Evolutionary conservation across 176 grass and related monocot genomes (phyloP).

Genomic region (maize (Zea mays)): DNA sequence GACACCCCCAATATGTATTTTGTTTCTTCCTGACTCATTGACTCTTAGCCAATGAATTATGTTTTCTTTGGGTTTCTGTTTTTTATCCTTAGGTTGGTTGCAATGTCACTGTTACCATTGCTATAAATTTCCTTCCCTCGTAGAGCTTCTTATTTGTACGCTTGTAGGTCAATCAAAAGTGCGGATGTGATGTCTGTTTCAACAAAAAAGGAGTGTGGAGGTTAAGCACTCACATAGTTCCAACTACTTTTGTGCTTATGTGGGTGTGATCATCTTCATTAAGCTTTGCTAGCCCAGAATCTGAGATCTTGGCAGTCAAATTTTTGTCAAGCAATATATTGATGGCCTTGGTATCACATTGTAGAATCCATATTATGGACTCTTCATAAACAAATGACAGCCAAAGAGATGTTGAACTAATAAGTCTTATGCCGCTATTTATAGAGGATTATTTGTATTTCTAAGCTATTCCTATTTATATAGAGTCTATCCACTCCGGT

Average conservation of each 20-base stretch:
- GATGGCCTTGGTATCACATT: constrained; percentile 97
- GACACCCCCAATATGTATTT: not conserved
- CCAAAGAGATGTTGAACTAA: constrained; percentile 38
- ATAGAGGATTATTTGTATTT: too few relatives aligned
- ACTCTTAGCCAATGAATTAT: not conserved
- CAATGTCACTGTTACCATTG: not conserved
- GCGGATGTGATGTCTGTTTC: constrained; percentile 8
- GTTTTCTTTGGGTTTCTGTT: not conserved
- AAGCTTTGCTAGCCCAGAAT: constrained; percentile 94
- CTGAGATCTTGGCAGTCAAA: constrained; percentile 87
- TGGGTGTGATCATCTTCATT: constrained; percentile 86
- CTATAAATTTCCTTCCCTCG: constrained; percentile 19
- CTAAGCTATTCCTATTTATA: too few relatives aligned
- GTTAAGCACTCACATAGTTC: constrained; percentile 73
- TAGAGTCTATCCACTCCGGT: too few relatives aligned
- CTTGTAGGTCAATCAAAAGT: not conserved
- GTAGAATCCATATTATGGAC: constrained; percentile 76
- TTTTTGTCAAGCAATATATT: constrained; percentile 93
- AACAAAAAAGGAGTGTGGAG: not conserved
- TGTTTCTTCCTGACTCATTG: not conserved
- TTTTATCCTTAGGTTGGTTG: constrained; percentile 19
- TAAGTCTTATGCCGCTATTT: constrained; percentile 58
- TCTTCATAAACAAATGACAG: constrained; percentile 86
- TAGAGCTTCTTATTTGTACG: constrained; percentile 2
- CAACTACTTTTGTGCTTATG: constrained; percentile 89